These are phyloP conservation scores for Naganishia vishniacii DNA, from an alignment of 768 basidiomycete species.

Conservation along the genomic window DNA sequence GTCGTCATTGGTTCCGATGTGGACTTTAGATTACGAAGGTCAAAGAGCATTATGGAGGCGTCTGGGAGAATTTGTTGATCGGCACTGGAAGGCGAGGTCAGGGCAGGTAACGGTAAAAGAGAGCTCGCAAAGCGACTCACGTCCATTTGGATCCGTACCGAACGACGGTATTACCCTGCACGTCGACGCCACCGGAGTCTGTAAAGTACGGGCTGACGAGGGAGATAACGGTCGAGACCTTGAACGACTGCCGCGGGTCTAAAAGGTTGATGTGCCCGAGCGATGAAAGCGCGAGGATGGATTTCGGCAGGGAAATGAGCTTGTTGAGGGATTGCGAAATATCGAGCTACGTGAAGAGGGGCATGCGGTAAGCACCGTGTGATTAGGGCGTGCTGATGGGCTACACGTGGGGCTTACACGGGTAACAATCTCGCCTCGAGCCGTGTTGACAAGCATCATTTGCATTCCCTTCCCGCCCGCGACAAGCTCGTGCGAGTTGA, in stretches of 20 bases:
- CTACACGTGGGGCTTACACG: conserved; percentile 32
- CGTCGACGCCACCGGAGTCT: conserved; percentile 75
- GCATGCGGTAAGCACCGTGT: too few species aligned
- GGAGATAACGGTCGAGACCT: conserved; percentile 26
- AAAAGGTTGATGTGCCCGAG: conserved; percentile 40
- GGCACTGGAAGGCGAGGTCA: conserved; percentile 56
- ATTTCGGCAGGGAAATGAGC: conserved; percentile 23
- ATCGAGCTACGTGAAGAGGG: conserved; percentile 1
- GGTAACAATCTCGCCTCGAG: conserved; percentile 40
- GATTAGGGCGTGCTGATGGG: too few species aligned
- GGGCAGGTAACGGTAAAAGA: background rate
- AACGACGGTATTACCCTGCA: conserved; percentile 70
- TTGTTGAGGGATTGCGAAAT: conserved; percentile 13
- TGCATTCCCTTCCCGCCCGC: conserved; percentile 52
- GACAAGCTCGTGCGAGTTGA: conserved; percentile 46
- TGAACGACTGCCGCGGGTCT: conserved; percentile 41
- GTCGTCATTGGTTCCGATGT: conserved; percentile 57
- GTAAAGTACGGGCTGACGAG: conserved; percentile 70
- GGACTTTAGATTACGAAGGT: conserved; percentile 73
- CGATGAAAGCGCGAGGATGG: conserved; percentile 18
- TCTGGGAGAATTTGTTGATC: conserved; percentile 74
- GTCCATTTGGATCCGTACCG: conserved; percentile 83
- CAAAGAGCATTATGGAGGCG: conserved; percentile 86
- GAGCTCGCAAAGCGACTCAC: conserved; percentile 50
- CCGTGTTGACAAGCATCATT: conserved; percentile 45